Percentiles rank a stretch among this genome's conserved stretches.
These are phyloP conservation scores for Begonia fuchsioides DNA, from an alignment of 306 rosid species.

Conservation along the genomic window DNA sequence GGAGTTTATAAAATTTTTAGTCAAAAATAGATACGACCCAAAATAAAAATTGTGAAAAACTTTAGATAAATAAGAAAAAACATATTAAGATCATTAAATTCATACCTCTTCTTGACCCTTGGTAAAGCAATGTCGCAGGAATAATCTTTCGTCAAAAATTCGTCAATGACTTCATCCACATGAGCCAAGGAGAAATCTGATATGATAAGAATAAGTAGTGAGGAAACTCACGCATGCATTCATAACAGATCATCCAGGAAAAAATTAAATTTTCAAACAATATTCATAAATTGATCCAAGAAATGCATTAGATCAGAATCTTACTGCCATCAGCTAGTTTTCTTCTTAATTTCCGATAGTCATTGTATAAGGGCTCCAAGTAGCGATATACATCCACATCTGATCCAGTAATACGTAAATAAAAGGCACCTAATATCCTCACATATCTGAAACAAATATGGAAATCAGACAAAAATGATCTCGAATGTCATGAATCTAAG, in stretches of 20 bases:
- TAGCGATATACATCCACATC: slow-evolving; percentile 78
- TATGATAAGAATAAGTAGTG: slow-evolving; percentile 9
- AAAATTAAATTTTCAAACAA: too few relatives aligned
- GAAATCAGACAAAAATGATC: too few relatives aligned
- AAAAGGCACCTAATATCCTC: slow-evolving; percentile 86
- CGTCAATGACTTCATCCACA: slow-evolving; percentile 96
- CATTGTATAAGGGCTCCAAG: slow-evolving; percentile 82
- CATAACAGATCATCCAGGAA: background rate
- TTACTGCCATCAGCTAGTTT: slow-evolving; percentile 70
- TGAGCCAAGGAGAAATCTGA: slow-evolving; percentile 69
- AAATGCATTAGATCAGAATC: slow-evolving; percentile 12
- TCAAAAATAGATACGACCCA: too few relatives aligned
- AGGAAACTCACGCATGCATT: background rate
- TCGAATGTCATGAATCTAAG: too few relatives aligned
- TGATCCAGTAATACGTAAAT: slow-evolving; percentile 79
- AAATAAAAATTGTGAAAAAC: background rate
- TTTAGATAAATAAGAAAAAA: background rate
- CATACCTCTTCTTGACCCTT: slow-evolving; percentile 69
- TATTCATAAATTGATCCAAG: too few relatives aligned
- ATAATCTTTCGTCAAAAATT: slow-evolving; percentile 76
- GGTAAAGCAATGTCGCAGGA: slow-evolving; percentile 94
- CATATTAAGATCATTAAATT: background rate
- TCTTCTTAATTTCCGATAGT: slow-evolving; percentile 61
- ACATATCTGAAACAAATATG: slow-evolving; percentile 44
- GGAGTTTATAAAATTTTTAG: too few relatives aligned